These are phyloP conservation scores for Solanum hybrid DNA, from an alignment of 305 asterid species.

Conservation along the genomic window DNA sequence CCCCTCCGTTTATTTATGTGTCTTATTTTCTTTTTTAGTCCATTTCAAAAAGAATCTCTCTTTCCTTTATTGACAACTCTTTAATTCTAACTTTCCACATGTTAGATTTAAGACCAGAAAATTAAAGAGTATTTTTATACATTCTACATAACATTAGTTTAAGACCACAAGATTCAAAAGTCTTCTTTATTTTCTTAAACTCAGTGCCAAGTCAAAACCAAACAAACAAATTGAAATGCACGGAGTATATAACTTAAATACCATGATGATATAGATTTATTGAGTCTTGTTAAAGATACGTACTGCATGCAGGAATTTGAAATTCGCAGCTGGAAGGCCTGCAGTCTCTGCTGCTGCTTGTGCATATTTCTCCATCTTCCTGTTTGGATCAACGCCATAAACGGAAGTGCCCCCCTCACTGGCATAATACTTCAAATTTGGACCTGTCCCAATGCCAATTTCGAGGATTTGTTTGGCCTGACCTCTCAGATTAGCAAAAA, in stretches of 20 bases:
- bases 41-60: neutral
- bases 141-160: neutral
- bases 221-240: neutral
- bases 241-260: neutral
- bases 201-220: neutral
- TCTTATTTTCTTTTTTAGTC: neutral
- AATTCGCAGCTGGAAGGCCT: constrained; percentile 50
- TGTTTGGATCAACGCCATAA: constrained; percentile 72
- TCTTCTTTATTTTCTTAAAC: neutral
- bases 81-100: neutral
- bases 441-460: constrained; percentile 92
- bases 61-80: neutral
- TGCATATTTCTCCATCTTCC: constrained; percentile 83
- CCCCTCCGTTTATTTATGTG: neutral
- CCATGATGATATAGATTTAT: neutral
- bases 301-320: constrained; percentile 64
- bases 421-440: constrained; percentile 73
- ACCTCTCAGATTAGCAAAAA: constrained; percentile 62
- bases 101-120: neutral
- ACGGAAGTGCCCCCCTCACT: constrained; percentile 34
- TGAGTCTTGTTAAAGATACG: constrained; percentile 5
- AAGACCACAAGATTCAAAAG: neutral
- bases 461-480: constrained; percentile 54
- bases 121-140: neutral
- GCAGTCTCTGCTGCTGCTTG: constrained; percentile 55